Percentiles rank a stretch among this genome's conserved stretches.
Evolutionary conservation across 2,329 filamentous ascomycete species (phyloP).

Genomic region (Alternaria sp.): DNA sequence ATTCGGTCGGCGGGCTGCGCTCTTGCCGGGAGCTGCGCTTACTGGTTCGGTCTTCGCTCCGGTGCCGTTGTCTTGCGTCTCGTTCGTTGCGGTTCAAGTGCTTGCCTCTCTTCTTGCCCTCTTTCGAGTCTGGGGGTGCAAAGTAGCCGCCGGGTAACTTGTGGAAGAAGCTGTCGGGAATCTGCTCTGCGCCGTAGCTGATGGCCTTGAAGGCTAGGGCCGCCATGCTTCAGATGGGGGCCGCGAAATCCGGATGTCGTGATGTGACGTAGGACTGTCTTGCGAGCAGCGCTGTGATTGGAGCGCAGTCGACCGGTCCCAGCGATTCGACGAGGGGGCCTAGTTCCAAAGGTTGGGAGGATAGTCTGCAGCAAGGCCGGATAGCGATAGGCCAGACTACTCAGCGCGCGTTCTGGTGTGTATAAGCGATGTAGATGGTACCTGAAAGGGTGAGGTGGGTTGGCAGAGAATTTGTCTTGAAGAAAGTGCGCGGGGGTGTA

Average conservation of each 20-base stretch:
- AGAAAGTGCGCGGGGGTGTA: not conserved
- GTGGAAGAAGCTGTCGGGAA: slow-evolving; percentile 49
- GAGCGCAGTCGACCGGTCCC: slow-evolving; percentile 22
- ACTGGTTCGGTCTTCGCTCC: slow-evolving; percentile 20
- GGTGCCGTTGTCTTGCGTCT: slow-evolving; percentile 22
- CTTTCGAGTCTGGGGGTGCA: slow-evolving; percentile 39
- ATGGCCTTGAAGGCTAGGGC: slow-evolving; percentile 49
- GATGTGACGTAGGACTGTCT: slow-evolving; percentile 42
- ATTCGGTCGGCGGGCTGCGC: slow-evolving; percentile 34
- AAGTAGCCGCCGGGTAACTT: slow-evolving; percentile 49
- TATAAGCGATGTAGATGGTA: slow-evolving; percentile 16
- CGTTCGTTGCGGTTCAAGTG: slow-evolving; percentile 15
- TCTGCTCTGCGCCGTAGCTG: slow-evolving; percentile 46
- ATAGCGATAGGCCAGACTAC: slow-evolving; percentile 9
- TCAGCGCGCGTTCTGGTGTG: slow-evolving; percentile 4
- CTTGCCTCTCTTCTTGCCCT: slow-evolving; percentile 28
- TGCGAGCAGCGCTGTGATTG: slow-evolving; percentile 39
- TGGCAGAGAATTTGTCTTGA: not conserved
- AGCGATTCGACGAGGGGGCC: slow-evolving; percentile 22
- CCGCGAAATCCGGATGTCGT: slow-evolving; percentile 34
- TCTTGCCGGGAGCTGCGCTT: slow-evolving; percentile 34
- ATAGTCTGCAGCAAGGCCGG: slow-evolving; percentile 30
- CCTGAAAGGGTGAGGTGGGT: slow-evolving; percentile 6
- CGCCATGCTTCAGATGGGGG: slow-evolving; percentile 37
- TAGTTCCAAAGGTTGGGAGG: slow-evolving; percentile 18